Evolutionary conservation across 1,139 yeast genomes (phyloP), one percentile per base, ranked within the genome.

Genomic region (Pichia sp.): DNA sequence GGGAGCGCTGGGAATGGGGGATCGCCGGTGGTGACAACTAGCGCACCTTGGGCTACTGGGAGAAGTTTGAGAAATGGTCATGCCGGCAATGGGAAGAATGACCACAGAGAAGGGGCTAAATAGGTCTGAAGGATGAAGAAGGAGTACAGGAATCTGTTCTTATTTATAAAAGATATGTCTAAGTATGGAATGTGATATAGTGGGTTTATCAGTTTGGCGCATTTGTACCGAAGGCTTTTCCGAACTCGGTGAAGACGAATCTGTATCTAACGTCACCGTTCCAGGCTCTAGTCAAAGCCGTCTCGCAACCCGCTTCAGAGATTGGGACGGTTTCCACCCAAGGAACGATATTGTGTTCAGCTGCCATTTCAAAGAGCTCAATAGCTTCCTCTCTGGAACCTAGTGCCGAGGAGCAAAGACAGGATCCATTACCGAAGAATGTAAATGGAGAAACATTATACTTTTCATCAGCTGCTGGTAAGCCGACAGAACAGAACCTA

Each of bases 251-350:
- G 49, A 78, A 64, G 12, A 76, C 77, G 51, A 76, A 71, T 63
- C 86, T 72, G 58, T 77, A 79, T 53, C 74, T 70, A 38, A 74
- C 81, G 46, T 77, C 82, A 51, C 80, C 79, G 16, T 62, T 51
- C 48, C 68, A 66, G 42, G 72, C 63, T 55, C 72, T 69, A 24
- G 68, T 63, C 51, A 73, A 63, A n/a, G 73, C 80, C 46, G 60
- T 62, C 32, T 64, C 60, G 34, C 72, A 71, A 44, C 70, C 69
- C 38, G 62, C 67, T 50, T 69, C 77, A 37, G 66, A 61, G 42
- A 77, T 62, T 33, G 76, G 73, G 33, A 75, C 55, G 20, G 69
- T 64, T 59, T 77, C 82, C 39, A 73, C 66, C 83, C 81, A 74
- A 18, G 80, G 74, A 41, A 63, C 64, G 46, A 75, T 62, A 27